These are phyloP conservation scores for Violaceomyces palustris DNA, from an alignment of 1,284 basidiomycete genomes.

Conservation along the genomic window DNA sequence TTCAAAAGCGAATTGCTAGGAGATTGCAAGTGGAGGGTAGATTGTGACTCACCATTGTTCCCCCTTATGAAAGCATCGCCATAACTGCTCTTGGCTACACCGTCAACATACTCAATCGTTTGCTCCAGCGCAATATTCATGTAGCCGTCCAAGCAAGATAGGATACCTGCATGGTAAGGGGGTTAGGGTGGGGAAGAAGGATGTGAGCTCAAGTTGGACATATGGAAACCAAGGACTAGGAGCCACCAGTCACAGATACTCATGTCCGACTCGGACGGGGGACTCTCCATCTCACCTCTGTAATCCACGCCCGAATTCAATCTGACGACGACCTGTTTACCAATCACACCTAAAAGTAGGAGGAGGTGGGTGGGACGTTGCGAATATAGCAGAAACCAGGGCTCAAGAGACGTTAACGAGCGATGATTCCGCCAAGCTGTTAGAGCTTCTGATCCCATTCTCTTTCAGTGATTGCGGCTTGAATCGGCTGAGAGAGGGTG, in stretches of 20 bases:
- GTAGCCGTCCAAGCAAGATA: slow-evolving; percentile 90
- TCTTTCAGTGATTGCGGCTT: too few species aligned
- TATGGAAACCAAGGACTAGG: too few species aligned
- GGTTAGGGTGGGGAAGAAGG: background rate
- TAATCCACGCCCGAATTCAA: slow-evolving; percentile 96
- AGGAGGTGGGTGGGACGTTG: slow-evolving; percentile 51
- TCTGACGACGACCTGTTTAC: slow-evolving; percentile 87
- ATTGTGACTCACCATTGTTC: slow-evolving; percentile 81
- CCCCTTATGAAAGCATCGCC: slow-evolving; percentile 93
- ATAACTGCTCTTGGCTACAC: slow-evolving; percentile 75
- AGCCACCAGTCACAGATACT: too few species aligned
- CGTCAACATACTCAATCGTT: slow-evolving; percentile 89
- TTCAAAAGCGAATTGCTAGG: too few species aligned
- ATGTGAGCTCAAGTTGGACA: too few species aligned
- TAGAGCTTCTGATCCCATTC: too few species aligned
- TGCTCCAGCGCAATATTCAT: slow-evolving; percentile 98
- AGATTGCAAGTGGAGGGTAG: too few species aligned
- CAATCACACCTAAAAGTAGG: slow-evolving; percentile 67
- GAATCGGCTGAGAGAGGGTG: too few species aligned
- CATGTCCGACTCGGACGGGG: too few species aligned
- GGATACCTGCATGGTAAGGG: slow-evolving; percentile 61
- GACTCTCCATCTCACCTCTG: slow-evolving; percentile 69
- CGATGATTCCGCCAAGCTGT: too few species aligned
- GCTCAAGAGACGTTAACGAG: too few species aligned
- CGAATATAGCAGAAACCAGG: too few species aligned